Conservation (phyloP, 768 basidiomycete species). For the Cystobasidium tubakii region DNA sequence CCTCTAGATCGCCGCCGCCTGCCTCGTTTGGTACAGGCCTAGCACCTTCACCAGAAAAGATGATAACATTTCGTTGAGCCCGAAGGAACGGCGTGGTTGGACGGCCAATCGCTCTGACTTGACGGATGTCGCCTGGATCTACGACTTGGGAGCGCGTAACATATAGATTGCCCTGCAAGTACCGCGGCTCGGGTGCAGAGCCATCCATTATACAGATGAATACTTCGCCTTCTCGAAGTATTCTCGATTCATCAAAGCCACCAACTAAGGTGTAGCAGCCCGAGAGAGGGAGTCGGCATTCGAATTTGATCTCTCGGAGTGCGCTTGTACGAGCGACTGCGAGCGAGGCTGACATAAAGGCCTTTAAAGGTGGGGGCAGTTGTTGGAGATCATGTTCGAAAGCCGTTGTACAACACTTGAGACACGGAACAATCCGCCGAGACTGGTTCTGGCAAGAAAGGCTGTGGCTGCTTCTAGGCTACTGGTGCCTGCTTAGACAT, state of each 20-base stretch:
- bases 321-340: neutral
- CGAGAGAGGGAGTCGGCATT: neutral
- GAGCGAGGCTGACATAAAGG: neutral
- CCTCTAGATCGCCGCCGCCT: neutral
- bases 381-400: neutral
- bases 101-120: neutral
- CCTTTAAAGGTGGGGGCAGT: too few species aligned
- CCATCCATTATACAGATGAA: slow-evolving; percentile 3
- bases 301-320: neutral
- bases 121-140: neutral
- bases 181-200: neutral
- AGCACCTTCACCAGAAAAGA: neutral
- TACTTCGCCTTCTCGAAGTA: neutral
- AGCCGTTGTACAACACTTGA: neutral
- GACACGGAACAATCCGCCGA: neutral
- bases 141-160: neutral
- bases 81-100: neutral
- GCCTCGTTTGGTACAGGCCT: neutral
- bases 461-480: neutral
- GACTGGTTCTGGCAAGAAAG: neutral
- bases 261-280: slow-evolving; percentile 5
- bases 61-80: slow-evolving; percentile 2
- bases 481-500: neutral
- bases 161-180: neutral
- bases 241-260: neutral